Evolutionary conservation across 192 early-diverging fungal species (phyloP).

Genomic region (Linderina pennispora): DNA sequence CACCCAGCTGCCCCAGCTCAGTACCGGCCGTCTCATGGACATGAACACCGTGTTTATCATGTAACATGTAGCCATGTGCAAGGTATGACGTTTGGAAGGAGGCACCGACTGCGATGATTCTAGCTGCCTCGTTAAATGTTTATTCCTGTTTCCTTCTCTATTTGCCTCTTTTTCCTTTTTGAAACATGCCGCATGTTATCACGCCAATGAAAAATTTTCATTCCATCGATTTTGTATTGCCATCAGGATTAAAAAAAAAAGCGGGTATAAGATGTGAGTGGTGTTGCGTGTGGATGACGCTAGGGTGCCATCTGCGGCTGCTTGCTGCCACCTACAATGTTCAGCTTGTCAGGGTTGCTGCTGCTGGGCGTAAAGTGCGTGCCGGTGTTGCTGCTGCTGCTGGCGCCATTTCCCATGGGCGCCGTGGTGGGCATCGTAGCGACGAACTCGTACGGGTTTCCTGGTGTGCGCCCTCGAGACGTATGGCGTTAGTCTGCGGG

Average conservation of each 20-base stretch:
- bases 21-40: conserved; percentile 58
- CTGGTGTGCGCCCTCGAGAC: conserved; percentile 16
- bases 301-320: too few relatives aligned
- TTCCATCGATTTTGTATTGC: too few relatives aligned
- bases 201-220: too few relatives aligned
- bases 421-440: conserved; percentile 5
- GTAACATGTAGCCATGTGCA: too few relatives aligned
- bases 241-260: too few relatives aligned
- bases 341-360: neutral
- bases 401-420: neutral
- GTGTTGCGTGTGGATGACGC: too few relatives aligned
- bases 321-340: too few relatives aligned
- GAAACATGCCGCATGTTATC: too few relatives aligned
- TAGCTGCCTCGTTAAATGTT: neutral
- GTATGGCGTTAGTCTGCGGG: conserved; percentile 2
- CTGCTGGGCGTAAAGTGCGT: neutral
- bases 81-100: too few relatives aligned
- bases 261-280: too few relatives aligned
- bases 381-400: neutral
- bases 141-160: too few relatives aligned
- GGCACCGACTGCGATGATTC: neutral
- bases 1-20: conserved; percentile 76
- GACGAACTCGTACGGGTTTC: conserved; percentile 23
- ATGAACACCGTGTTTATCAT: conserved; percentile 62
- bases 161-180: too few relatives aligned